A percentile compares a stretch with the other conserved stretches of the same genome.
phyloP scores from a whole-genome alignment of 257 asterid species.

The Capsicum baccatum region DNA sequence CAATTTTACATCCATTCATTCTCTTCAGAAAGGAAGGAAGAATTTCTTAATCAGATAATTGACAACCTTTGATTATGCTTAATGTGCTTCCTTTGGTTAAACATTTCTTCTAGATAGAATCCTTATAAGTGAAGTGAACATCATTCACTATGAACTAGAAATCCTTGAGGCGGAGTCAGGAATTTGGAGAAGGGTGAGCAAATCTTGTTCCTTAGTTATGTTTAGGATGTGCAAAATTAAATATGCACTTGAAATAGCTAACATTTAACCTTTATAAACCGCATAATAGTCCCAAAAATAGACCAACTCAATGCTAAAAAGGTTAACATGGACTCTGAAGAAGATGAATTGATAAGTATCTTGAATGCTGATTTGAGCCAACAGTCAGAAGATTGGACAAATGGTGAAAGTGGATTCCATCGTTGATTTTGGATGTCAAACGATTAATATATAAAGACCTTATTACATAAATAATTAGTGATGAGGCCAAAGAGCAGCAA shows the following conservation, averaged over 20 bases:
- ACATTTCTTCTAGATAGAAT: background rate
- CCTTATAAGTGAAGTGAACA: background rate
- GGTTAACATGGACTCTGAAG: conserved; percentile 54
- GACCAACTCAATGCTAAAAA: conserved; percentile 54
- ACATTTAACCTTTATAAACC: too few species aligned
- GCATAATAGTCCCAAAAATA: conserved; percentile 25
- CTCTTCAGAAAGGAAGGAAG: background rate
- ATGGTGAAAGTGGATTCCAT: conserved; percentile 57
- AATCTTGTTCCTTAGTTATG: too few species aligned
- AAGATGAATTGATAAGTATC: conserved; percentile 52
- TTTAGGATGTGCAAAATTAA: too few species aligned
- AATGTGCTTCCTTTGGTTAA: background rate
- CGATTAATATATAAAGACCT: conserved; percentile 85
- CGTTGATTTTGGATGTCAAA: conserved; percentile 82
- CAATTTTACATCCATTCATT: too few species aligned
- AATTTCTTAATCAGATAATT: background rate
- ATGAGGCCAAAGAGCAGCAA: conserved; percentile 46
- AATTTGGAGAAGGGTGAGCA: too few species aligned
- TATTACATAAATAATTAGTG: conserved; percentile 69
- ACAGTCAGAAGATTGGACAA: conserved; percentile 68
- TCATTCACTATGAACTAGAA: background rate
- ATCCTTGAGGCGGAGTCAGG: background rate
- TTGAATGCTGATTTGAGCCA: conserved; percentile 61
- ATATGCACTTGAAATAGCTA: too few species aligned
- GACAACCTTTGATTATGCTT: background rate